phyloP scores from a whole-genome alignment of 495 filamentous ascomycete genomes.

The Penicillium lividum region DNA sequence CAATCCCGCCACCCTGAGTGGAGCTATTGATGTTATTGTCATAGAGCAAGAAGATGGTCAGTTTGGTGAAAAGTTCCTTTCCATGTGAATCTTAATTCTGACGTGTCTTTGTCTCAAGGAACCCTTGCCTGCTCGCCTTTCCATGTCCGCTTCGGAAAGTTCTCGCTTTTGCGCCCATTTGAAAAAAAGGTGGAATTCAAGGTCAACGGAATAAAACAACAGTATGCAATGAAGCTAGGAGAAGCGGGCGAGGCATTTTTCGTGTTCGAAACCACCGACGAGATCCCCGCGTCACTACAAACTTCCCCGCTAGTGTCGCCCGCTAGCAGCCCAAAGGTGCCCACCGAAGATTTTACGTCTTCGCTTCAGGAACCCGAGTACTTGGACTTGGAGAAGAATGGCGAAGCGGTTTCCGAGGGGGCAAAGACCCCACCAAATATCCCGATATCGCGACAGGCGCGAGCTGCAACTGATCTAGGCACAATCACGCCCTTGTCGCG shows the following conservation, averaged over 20 bases:
- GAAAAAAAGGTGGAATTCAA: constrained; percentile 99
- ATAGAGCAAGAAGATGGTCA: constrained; percentile 94
- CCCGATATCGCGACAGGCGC: constrained; percentile 43
- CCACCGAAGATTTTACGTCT: constrained; percentile 54
- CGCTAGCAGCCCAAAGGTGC: constrained; percentile 69
- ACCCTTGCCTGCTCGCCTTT: constrained; percentile 92
- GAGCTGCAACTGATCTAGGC: constrained; percentile 58
- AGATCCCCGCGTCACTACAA: constrained; percentile 85
- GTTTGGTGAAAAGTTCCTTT: not conserved
- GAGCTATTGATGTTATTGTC: constrained; percentile 98
- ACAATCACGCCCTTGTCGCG: constrained; percentile 62
- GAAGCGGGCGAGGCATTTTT: constrained; percentile 99
- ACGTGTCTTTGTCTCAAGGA: constrained; percentile 37
- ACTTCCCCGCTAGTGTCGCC: constrained; percentile 93
- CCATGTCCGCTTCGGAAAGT: constrained; percentile 98
- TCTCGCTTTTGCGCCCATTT: constrained; percentile 89
- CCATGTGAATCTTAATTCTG: not conserved
- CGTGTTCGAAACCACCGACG: constrained; percentile 90
- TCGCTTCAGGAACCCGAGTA: constrained; percentile 80
- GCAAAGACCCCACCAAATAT: constrained; percentile 24
- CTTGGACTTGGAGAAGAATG: constrained; percentile 62
- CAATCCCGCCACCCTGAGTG: constrained; percentile 95
- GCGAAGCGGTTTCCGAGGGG: constrained; percentile 29
- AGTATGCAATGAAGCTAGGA: constrained; percentile 97
- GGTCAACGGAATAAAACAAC: constrained; percentile 88